Conservation (phyloP, 257 asterid genomes). For the Misopates orontium region DNA sequence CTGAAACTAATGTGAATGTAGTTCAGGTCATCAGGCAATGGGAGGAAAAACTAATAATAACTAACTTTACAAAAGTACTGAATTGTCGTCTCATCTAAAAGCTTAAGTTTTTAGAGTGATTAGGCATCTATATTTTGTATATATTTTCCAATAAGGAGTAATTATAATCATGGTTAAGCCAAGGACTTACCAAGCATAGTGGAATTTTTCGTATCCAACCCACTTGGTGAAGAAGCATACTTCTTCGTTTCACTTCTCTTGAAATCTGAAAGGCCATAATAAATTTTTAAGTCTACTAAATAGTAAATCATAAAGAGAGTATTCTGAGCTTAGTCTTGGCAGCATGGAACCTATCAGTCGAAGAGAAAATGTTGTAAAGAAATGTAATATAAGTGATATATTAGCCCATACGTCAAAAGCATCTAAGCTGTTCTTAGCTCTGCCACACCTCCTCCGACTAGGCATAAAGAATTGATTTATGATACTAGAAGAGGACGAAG, state of each 20-base stretch:
- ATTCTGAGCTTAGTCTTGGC: constrained; percentile 12
- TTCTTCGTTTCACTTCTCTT: constrained; percentile 61
- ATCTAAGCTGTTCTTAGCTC: constrained; percentile 14
- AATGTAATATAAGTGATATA: background rate
- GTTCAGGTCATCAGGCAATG: constrained; percentile 1
- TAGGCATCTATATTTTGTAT: too few species aligned
- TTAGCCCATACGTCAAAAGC: constrained; percentile 4
- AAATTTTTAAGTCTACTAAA: constrained; percentile 19
- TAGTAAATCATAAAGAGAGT: constrained; percentile 16
- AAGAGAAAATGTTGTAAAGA: constrained; percentile 3
- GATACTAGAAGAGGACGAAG: background rate
- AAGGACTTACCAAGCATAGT: constrained; percentile 49
- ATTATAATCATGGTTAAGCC: constrained; percentile 11
- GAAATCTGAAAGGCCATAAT: constrained; percentile 59
- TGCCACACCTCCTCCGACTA: constrained; percentile 21
- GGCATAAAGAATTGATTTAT: constrained; percentile 4
- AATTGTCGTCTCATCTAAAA: too few species aligned
- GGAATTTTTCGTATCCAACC: constrained; percentile 42
- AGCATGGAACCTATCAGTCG: constrained; percentile 14
- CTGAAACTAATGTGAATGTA: background rate
- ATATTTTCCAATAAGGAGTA: too few species aligned
- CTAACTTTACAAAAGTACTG: constrained; percentile 7
- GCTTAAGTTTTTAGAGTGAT: too few species aligned
- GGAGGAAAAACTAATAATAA: constrained; percentile 4
- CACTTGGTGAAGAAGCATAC: constrained; percentile 56